phyloP scores from a whole-genome alignment of 2,329 filamentous ascomycete genomes.

The Verticillium isaacii region DNA sequence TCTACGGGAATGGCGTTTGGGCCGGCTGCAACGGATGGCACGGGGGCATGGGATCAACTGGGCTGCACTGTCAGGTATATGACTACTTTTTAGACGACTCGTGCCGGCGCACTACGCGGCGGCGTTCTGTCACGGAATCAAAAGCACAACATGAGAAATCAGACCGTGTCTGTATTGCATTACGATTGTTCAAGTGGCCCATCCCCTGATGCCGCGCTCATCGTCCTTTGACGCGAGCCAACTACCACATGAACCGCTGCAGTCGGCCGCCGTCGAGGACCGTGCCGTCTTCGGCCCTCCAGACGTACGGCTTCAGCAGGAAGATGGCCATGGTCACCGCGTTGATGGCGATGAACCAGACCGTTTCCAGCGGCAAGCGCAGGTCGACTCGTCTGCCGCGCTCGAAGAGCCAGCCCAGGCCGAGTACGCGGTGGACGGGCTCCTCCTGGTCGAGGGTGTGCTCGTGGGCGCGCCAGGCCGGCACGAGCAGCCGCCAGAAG shows the following conservation, averaged over 20 bases:
- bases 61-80: neutral
- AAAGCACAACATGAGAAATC: neutral
- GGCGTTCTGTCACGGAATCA: neutral
- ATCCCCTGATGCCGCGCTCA: neutral
- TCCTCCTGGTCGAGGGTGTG: neutral
- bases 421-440: conserved; percentile 1
- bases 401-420: conserved; percentile 3
- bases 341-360: conserved; percentile 66
- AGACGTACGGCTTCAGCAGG: conserved; percentile 61
- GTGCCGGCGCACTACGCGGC: neutral
- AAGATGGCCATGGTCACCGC: conserved; percentile 66
- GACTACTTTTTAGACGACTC: neutral
- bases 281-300: conserved; percentile 49
- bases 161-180: neutral
- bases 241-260: conserved; percentile 81
- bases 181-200: neutral
- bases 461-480: conserved; percentile 33
- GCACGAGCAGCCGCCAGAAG: conserved; percentile 80
- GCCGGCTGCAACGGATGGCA: neutral
- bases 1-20: neutral
- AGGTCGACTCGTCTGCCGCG: conserved; percentile 31
- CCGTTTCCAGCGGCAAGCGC: conserved; percentile 55
- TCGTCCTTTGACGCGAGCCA: neutral
- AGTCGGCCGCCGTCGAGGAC: conserved; percentile 49
- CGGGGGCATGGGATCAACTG: neutral